A percentile compares a stretch with the other conserved stretches of the same genome.
phyloP scores from a whole-genome alignment of 805 yeast genomes.

The Yarrowia keelungensis region DNA sequence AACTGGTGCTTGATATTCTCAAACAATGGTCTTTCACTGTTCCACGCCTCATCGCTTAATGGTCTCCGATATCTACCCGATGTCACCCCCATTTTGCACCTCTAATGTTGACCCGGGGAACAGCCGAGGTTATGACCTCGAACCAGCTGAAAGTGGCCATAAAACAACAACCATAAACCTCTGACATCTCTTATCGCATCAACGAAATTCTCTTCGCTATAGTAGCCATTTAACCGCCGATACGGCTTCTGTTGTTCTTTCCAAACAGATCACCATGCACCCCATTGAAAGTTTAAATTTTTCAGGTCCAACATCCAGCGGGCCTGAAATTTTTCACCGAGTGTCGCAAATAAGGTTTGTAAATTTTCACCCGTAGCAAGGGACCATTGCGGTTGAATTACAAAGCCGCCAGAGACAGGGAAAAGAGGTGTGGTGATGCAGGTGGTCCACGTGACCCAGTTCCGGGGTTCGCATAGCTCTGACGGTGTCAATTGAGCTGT shows the following conservation, averaged over 20 bases:
- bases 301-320: not conserved
- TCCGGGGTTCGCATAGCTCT: too few species aligned
- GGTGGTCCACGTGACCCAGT: conserved; percentile 2
- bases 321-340: not conserved
- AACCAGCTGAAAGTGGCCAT: too few species aligned
- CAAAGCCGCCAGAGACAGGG: not conserved
- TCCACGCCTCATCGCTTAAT: not conserved
- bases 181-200: too few species aligned
- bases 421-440: not conserved
- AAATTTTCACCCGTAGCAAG: conserved; percentile 4
- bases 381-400: conserved; percentile 11
- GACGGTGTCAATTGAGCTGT: not conserved
- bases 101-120: too few species aligned
- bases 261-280: not conserved
- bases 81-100: not conserved
- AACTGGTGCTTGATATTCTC: too few species aligned
- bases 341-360: not conserved
- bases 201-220: too few species aligned
- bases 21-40: too few species aligned
- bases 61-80: not conserved
- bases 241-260: too few species aligned
- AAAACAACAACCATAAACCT: too few species aligned
- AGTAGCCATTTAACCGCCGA: too few species aligned
- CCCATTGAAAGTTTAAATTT: conserved; percentile 6
- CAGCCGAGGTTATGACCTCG: too few species aligned